These are phyloP conservation scores for Dothidotthia symphoricarpi DNA, from an alignment of 2,329 filamentous ascomycete species.

Conservation along the genomic window DNA sequence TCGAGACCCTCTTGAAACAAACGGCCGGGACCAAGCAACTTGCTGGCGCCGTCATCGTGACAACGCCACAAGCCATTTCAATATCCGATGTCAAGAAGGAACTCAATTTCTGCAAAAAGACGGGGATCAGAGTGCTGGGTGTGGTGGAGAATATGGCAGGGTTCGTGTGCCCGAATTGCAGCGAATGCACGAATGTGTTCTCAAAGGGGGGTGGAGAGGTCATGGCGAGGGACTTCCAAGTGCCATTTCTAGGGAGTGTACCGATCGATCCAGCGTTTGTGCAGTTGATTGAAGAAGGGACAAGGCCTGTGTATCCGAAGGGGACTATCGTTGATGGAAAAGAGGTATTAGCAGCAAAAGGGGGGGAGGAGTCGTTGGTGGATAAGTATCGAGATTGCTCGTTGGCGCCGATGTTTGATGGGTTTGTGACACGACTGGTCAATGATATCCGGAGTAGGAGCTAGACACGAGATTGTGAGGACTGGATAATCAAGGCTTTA, in stretches of 20 bases:
- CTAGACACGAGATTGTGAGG: conserved; percentile 1
- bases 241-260: conserved; percentile 80
- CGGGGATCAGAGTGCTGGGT: conserved; percentile 73
- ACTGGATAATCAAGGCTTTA: not conserved
- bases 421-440: conserved; percentile 59
- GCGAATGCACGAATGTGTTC: conserved; percentile 90
- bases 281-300: conserved; percentile 73
- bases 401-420: conserved; percentile 65
- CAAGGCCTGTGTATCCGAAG: conserved; percentile 65
- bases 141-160: conserved; percentile 97
- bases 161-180: conserved; percentile 74
- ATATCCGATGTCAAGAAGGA: conserved; percentile 94
- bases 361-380: conserved; percentile 52
- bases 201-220: conserved; percentile 83
- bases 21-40: conserved; percentile 59
- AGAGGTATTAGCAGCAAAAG: conserved; percentile 28
- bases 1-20: conserved; percentile 67
- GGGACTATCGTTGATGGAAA: conserved; percentile 54
- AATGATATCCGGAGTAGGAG: conserved; percentile 25
- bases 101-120: conserved; percentile 89
- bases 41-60: conserved; percentile 88
- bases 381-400: conserved; percentile 73
- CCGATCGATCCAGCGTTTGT: conserved; percentile 94
- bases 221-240: conserved; percentile 83
- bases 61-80: conserved; percentile 90